Percentiles rank a stretch among this genome's conserved stretches.
phyloP scores from a whole-genome alignment of 176 grass and related monocot species.

The Aegilops tauschii region DNA sequence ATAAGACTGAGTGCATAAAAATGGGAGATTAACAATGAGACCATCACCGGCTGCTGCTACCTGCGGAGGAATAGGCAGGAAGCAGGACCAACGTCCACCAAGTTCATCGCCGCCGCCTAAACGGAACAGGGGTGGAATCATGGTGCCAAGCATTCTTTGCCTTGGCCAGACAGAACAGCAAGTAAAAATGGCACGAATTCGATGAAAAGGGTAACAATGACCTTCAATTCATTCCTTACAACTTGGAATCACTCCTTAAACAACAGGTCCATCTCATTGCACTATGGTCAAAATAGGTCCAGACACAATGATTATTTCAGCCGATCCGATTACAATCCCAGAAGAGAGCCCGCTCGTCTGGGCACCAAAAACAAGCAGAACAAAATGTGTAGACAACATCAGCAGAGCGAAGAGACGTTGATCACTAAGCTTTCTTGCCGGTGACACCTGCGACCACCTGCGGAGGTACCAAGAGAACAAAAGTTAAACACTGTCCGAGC shows the following conservation, averaged over 20 bases:
- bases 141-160: background rate
- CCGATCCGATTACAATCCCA: background rate
- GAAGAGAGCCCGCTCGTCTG: background rate
- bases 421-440: constrained; percentile 52
- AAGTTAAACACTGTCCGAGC: background rate
- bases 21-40: background rate
- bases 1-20: background rate
- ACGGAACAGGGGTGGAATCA: too few species aligned
- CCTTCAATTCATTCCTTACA: background rate
- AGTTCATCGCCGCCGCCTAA: background rate
- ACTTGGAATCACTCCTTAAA: background rate
- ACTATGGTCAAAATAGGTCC: constrained; percentile 2
- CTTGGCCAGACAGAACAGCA: background rate
- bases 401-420: background rate
- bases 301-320: constrained; percentile 45
- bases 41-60: too few species aligned
- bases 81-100: background rate
- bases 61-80: too few species aligned
- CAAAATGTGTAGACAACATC: constrained; percentile 13
- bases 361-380: constrained; percentile 15
- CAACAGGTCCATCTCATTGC: constrained; percentile 1
- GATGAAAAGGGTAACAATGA: too few species aligned
- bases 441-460: constrained; percentile 92
- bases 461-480: background rate
- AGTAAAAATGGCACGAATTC: background rate